Conservation (phyloP, 1,284 basidiomycete species). For the Ustilago bromivora region DNA sequence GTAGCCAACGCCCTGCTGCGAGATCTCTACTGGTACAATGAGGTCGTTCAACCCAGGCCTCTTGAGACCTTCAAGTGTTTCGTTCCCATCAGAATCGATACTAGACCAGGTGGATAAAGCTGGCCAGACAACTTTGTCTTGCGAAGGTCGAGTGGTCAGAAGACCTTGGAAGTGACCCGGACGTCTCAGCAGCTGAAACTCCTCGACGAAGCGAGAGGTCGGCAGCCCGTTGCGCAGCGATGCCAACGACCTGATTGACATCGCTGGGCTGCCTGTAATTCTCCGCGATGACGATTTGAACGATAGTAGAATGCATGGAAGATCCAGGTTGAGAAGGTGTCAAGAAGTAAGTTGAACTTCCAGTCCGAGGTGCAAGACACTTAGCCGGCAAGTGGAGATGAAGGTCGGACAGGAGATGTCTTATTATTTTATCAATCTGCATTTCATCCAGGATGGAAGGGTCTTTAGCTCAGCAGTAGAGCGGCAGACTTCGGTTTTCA, state of each 20-base stretch:
- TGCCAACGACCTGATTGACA: constrained; percentile 25
- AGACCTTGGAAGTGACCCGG: constrained; percentile 36
- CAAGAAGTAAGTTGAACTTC: not conserved
- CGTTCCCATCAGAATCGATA: constrained; percentile 22
- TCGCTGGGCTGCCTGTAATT: constrained; percentile 12
- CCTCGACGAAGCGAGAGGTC: constrained; percentile 24
- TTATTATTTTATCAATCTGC: not conserved
- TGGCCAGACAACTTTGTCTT: constrained; percentile 46
- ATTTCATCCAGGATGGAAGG: not conserved
- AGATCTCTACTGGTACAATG: constrained; percentile 53
- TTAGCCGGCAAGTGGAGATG: not conserved
- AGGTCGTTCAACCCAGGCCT: constrained; percentile 22
- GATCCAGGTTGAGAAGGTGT: not conserved
- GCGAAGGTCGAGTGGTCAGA: constrained; percentile 9
- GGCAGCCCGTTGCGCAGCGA: constrained; percentile 29
- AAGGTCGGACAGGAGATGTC: rapidly evolving
- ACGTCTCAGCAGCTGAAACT: constrained; percentile 28
- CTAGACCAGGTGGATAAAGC: constrained; percentile 39
- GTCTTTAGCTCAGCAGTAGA: constrained; percentile 59
- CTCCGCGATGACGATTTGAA: not conserved
- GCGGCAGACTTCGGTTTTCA: constrained; percentile 51
- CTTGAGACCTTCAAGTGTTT: constrained; percentile 44
- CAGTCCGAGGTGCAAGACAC: constrained; percentile 2
- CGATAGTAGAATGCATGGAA: not conserved
- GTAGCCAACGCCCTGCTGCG: constrained; percentile 41